phyloP scores from a whole-genome alignment of 345 rosid species.

The Lumnitzera littorea region DNA sequence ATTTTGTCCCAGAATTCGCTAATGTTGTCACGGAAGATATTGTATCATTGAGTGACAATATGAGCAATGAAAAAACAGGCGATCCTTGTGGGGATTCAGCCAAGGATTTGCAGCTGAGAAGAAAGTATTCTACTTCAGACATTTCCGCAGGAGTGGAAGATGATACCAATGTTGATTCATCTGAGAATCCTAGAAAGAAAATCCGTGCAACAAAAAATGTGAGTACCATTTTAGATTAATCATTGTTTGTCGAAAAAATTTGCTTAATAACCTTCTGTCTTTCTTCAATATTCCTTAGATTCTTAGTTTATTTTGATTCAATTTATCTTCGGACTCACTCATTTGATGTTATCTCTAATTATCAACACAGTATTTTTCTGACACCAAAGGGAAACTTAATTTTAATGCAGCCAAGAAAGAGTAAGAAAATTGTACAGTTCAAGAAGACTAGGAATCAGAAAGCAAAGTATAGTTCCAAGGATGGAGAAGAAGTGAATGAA shows the following conservation, averaged over 20 bases:
- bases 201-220: constrained; percentile 32
- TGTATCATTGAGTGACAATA: background rate
- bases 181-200: constrained; percentile 25
- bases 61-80: background rate
- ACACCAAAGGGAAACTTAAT: background rate
- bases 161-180: constrained; percentile 10
- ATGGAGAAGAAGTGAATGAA: constrained; percentile 24
- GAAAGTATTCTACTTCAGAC: constrained; percentile 23
- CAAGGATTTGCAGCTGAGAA: constrained; percentile 27
- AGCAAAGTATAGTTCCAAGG: constrained; percentile 15
- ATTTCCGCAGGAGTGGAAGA: constrained; percentile 7
- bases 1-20: too few relatives aligned
- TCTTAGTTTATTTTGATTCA: background rate
- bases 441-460: constrained; percentile 33
- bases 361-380: background rate
- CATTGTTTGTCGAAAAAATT: too few relatives aligned
- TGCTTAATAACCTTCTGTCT: too few relatives aligned
- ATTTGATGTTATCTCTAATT: background rate
- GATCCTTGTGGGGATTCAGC: constrained; percentile 6
- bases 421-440: constrained; percentile 18
- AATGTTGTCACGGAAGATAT: too few relatives aligned
- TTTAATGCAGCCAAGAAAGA: constrained; percentile 18
- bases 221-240: constrained; percentile 8
- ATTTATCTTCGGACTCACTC: background rate
- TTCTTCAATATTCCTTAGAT: background rate